These are phyloP conservation scores for Dittrichia graveolens DNA, from an alignment of 129 eudicot genomes.

Conservation along the genomic window DNA sequence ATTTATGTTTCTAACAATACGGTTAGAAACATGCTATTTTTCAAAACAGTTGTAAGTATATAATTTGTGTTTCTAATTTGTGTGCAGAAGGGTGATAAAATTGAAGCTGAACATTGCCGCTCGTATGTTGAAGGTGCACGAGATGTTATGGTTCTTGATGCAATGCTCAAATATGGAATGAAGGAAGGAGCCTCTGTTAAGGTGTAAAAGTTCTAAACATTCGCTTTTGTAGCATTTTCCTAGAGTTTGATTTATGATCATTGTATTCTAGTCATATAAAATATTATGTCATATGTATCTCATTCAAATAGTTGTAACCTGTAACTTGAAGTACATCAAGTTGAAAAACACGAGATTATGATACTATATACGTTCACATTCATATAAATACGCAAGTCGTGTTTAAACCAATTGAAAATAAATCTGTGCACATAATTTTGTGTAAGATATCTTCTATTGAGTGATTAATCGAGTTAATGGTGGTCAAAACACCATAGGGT, in stretches of 20 bases:
- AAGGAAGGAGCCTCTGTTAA: conserved; percentile 63
- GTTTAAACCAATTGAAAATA: no score
- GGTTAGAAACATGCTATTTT: background rate
- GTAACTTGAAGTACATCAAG: no score
- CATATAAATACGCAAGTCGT: no score
- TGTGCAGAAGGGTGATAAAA: conserved; percentile 52
- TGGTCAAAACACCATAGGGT: no score
- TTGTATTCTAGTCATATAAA: background rate
- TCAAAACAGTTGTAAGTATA: background rate
- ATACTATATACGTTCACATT: background rate
- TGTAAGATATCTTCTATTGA: no score
- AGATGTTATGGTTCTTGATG: conserved; percentile 87
- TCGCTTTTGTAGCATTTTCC: background rate
- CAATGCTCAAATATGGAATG: conserved; percentile 89
- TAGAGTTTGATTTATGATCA: conserved; percentile 6
- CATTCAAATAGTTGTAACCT: background rate
- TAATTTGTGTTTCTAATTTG: background rate
- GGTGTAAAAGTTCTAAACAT: conserved; percentile 52
- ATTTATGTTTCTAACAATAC: background rate
- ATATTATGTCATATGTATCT: background rate
- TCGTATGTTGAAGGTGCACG: conserved; percentile 86
- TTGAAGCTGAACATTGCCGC: conserved; percentile 65
- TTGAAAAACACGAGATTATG: background rate
- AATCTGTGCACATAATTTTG: no score
- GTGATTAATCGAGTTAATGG: no score